These are phyloP conservation scores for Thielaviopsis ethacetica DNA, from an alignment of 2,329 filamentous ascomycete species.

Conservation along the genomic window DNA sequence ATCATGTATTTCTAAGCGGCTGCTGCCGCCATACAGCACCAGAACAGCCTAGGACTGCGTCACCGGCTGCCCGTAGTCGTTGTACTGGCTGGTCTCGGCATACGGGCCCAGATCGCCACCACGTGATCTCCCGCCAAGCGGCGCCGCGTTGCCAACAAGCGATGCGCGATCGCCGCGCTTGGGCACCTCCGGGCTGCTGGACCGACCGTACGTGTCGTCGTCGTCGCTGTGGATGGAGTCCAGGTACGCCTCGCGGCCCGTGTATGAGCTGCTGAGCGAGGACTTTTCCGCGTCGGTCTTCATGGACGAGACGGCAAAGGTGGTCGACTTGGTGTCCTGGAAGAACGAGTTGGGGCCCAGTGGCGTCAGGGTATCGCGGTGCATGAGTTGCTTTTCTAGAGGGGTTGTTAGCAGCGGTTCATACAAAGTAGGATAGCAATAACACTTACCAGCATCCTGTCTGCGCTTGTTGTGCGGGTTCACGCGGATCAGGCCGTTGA, in stretches of 20 bases:
- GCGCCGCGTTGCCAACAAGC: slow-evolving; percentile 22
- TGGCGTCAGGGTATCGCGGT: slow-evolving; percentile 65
- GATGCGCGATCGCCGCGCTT: slow-evolving; percentile 17
- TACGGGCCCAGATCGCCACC: background rate
- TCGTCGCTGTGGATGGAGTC: slow-evolving; percentile 4
- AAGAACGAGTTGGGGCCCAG: slow-evolving; percentile 78
- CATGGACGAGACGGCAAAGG: slow-evolving; percentile 27
- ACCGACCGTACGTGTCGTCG: slow-evolving; percentile 13
- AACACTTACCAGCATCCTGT: slow-evolving; percentile 68
- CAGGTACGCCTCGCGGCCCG: background rate
- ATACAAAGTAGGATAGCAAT: background rate
- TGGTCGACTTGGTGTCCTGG: slow-evolving; percentile 19
- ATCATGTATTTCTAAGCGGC: no score
- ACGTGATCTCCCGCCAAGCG: slow-evolving; percentile 14
- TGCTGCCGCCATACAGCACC: no score
- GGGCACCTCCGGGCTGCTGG: slow-evolving; percentile 15
- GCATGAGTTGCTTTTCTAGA: slow-evolving; percentile 46
- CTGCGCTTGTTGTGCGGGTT: slow-evolving; percentile 81
- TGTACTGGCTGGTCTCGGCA: background rate
- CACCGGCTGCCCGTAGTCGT: background rate
- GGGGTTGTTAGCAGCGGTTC: slow-evolving; percentile 16
- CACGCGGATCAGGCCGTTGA: slow-evolving; percentile 65
- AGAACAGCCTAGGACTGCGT: background rate
- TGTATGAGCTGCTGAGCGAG: background rate
- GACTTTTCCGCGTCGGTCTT: slow-evolving; percentile 16